Percentiles rank a stretch among this genome's conserved stretches.
phyloP scores from a whole-genome alignment of 129 eudicot species.

The Deinandra increscens region DNA sequence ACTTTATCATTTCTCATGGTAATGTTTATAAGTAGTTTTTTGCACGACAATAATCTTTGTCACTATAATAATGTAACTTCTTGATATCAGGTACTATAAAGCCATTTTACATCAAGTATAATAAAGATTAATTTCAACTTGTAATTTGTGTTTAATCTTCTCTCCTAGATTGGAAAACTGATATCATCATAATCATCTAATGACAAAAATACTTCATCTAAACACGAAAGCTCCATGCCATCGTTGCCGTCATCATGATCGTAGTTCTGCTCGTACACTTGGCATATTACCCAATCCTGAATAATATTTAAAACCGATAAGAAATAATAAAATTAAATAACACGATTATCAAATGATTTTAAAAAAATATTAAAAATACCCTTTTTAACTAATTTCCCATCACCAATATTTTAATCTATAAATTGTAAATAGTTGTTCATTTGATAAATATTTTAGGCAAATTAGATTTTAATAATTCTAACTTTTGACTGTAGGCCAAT shows the following conservation, averaged over 20 bases:
- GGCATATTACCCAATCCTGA: constrained; percentile 91
- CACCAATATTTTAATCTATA: too few relatives aligned
- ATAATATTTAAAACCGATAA: not conserved
- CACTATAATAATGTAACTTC: constrained; percentile 24
- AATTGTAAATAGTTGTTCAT: too few relatives aligned
- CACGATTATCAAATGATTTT: not conserved
- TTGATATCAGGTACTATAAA: constrained; percentile 8
- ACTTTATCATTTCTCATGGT: too few relatives aligned
- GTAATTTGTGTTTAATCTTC: constrained; percentile 14
- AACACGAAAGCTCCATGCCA: constrained; percentile 69
- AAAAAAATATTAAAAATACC: not conserved
- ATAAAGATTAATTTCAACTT: not conserved
- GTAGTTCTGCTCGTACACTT: constrained; percentile 59
- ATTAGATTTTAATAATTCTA: too few relatives aligned
- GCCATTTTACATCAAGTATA: constrained; percentile 16
- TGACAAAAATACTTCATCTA: constrained; percentile 86
- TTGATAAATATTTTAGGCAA: too few relatives aligned
- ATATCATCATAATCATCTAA: constrained; percentile 82
- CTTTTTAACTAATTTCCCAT: not conserved
- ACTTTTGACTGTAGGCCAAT: too few relatives aligned
- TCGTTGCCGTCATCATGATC: constrained; percentile 43
- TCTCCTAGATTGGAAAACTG: constrained; percentile 49
- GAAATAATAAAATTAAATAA: not conserved
- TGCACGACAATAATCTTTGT: not conserved
- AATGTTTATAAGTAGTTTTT: too few relatives aligned